Percentiles rank a stretch among this genome's conserved stretches.
Evolutionary conservation across 805 yeast species (phyloP).

Genomic region (Scheffersomyces amazonensis): DNA sequence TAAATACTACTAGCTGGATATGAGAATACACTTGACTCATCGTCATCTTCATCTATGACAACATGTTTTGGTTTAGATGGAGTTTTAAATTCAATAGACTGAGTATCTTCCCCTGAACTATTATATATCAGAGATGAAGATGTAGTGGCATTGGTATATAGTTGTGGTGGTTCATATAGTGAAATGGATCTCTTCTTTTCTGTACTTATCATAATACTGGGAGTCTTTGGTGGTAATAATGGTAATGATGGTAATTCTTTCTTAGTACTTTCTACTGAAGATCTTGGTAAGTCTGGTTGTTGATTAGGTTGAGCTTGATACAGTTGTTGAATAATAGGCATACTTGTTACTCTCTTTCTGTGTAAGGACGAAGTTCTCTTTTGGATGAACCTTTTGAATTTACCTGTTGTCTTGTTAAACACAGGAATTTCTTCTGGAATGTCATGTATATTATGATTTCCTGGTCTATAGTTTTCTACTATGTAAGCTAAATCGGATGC

Average conservation of each 20-base stretch:
- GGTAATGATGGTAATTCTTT: slow-evolving; percentile 4
- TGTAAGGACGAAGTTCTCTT: neutral
- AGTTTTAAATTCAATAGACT: neutral
- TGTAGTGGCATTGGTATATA: neutral
- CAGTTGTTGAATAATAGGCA: slow-evolving; percentile 14
- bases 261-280: neutral
- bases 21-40: neutral
- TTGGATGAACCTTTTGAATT: slow-evolving; percentile 14
- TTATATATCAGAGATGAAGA: neutral
- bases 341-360: slow-evolving; percentile 17
- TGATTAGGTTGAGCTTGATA: neutral
- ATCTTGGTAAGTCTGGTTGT: neutral
- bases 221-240: neutral
- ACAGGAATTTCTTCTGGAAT: slow-evolving; percentile 27
- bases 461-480: slow-evolving; percentile 24
- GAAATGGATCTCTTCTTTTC: slow-evolving; percentile 3
- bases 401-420: slow-evolving; percentile 17
- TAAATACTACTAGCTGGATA: neutral
- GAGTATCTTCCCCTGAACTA: neutral
- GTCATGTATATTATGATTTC: slow-evolving; percentile 19
- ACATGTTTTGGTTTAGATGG: neutral
- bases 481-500: slow-evolving; percentile 26
- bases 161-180: neutral
- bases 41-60: neutral
- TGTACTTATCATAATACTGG: neutral